Base-by-base conservation (phyloP, 106 monocot species). In the Agapanthus africanus region DNA sequence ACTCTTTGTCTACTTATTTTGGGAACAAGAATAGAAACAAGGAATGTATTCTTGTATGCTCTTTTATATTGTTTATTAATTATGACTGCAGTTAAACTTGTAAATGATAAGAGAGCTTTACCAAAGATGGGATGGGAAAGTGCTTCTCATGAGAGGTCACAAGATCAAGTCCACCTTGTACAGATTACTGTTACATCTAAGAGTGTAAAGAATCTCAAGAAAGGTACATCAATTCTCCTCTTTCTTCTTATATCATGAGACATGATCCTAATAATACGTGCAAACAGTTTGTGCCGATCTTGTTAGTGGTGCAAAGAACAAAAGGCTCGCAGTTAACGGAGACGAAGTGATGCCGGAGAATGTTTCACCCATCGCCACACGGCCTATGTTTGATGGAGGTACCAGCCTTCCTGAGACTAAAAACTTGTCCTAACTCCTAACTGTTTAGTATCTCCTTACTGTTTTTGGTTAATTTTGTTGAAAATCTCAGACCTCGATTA, bases 211-310 rank as follows among this genome's bases (percentile, higher is more conserved):
- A 64, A 74, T 66, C 73, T 74, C n/a, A 66, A 74, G 28, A 74
- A 66, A 74, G 73, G 73, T 65, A 66, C n/a, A 35, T 21, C 13
- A 54, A n/a, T 26, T 25, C 7, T 56, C 15, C 26, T 9, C 31
- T 40, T n/a, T 65, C 18, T 23, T 39, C 35, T 28, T 11, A 1
- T 10, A n/a, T 0, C 50, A 54, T 7, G 18, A 28, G 49, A 2
- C 26, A 32, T 40, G 4, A 39, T 16, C 39, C 60, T n/a, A n/a
- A 1, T 72, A 19, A 44, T 3, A 0, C 34, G 38, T 30, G 15
- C 36, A 16, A 65, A 25, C 74, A 75, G 75, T 75, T 56, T 75
- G 75, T 35, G 67, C 75, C 25, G 68, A 75, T 37, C 66, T 75
- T 44, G 67, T 75, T 10, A 75, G 7, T 57, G 67, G 75, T 68